These are phyloP conservation scores for Tephrocybe rancida DNA, from an alignment of 768 basidiomycete genomes.

Conservation along the genomic window DNA sequence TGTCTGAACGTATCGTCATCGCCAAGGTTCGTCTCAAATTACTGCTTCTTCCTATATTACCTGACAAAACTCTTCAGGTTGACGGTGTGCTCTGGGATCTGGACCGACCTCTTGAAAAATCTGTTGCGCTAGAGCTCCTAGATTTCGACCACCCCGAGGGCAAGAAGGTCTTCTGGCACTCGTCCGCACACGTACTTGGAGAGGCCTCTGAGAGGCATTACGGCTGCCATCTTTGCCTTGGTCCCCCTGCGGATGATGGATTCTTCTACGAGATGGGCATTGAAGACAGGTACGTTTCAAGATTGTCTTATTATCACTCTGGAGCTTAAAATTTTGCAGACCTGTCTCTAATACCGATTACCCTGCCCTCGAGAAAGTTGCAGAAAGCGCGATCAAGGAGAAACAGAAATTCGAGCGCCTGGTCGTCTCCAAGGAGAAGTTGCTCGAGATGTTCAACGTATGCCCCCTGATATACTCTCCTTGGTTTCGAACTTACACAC, in stretches of 20 bases:
- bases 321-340: conserved; percentile 35
- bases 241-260: conserved; percentile 96
- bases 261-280: conserved; percentile 99
- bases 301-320: not conserved
- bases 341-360: conserved; percentile 84
- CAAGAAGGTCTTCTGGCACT: conserved; percentile 99
- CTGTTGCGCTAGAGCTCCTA: conserved; percentile 79
- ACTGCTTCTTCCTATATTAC: not conserved
- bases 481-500: conserved; percentile 3
- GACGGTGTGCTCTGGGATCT: conserved; percentile 92
- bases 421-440: conserved; percentile 90
- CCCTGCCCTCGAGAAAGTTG: conserved; percentile 84
- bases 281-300: conserved; percentile 59
- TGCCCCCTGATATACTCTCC: conserved; percentile 25
- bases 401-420: conserved; percentile 97
- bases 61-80: conserved; percentile 54
- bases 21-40: conserved; percentile 65
- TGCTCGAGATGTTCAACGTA: conserved; percentile 95
- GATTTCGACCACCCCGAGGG: conserved; percentile 95
- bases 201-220: conserved; percentile 96
- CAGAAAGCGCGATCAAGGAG: conserved; percentile 89
- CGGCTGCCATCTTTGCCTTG: conserved; percentile 95
- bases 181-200: conserved; percentile 96
- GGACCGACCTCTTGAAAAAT: conserved; percentile 88
- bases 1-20: conserved; percentile 90